Evolutionary conservation across 2,329 filamentous ascomycete species (phyloP).

Genomic region (Fusarium duplospermum): DNA sequence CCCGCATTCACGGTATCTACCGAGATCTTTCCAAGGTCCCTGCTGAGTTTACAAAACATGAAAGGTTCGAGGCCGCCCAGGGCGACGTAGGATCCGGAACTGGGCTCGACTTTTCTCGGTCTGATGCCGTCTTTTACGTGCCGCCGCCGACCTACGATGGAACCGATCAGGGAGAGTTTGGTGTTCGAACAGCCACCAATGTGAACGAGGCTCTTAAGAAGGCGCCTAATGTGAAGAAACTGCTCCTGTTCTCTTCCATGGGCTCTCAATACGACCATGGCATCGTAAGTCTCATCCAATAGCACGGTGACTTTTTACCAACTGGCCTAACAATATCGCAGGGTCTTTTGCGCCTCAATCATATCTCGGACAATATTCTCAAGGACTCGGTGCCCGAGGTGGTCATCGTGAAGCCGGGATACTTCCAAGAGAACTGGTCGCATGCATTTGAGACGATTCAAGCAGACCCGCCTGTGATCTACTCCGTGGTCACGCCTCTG

Average conservation of each 20-base stretch:
- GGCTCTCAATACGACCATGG: slow-evolving; percentile 46
- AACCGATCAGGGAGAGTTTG: slow-evolving; percentile 39
- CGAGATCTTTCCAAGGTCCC: slow-evolving; percentile 46
- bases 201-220: slow-evolving; percentile 35
- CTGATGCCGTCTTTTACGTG: slow-evolving; percentile 49
- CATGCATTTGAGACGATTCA: slow-evolving; percentile 33
- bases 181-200: slow-evolving; percentile 27
- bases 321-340: slow-evolving; percentile 15
- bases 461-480: slow-evolving; percentile 37
- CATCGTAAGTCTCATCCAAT: slow-evolving; percentile 39
- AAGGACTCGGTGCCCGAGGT: slow-evolving; percentile 36
- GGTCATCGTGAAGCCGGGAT: slow-evolving; percentile 32
- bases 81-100: slow-evolving; percentile 46
- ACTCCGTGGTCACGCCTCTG: slow-evolving; percentile 43
- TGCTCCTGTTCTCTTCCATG: slow-evolving; percentile 46
- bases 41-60: slow-evolving; percentile 42
- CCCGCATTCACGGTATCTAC: slow-evolving; percentile 46
- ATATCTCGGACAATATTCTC: slow-evolving; percentile 37
- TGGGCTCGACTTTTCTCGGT: slow-evolving; percentile 44
- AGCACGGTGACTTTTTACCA: no score
- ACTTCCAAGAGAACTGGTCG: slow-evolving; percentile 41
- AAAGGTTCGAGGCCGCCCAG: slow-evolving; percentile 45
- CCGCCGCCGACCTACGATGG: slow-evolving; percentile 47
- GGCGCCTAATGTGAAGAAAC: slow-evolving; percentile 19
- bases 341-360: slow-evolving; percentile 43